These are phyloP conservation scores for Zygnema cylindricum DNA, from an alignment of 139 green algal species.

Conservation along the genomic window DNA sequence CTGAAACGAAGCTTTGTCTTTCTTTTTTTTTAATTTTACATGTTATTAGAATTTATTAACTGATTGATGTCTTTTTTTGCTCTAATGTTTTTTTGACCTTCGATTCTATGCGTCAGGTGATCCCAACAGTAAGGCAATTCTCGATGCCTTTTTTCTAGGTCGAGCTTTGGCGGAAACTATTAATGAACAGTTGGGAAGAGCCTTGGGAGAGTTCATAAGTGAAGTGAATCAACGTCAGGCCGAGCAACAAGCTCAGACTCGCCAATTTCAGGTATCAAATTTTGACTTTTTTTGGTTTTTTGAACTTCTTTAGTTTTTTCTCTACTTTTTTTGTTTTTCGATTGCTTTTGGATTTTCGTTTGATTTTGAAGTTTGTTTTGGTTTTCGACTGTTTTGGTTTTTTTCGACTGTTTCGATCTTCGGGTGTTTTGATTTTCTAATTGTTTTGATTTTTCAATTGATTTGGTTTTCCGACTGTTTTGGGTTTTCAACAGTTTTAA, in stretches of 20 bases:
- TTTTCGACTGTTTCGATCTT: not conserved
- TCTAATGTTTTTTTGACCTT: too few relatives aligned
- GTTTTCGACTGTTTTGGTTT: not conserved
- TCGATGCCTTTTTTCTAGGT: constrained; percentile 57
- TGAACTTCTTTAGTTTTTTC: not conserved
- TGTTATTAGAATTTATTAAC: not conserved
- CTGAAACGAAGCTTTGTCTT: too few relatives aligned
- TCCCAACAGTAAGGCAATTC: constrained; percentile 23
- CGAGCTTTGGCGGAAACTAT: constrained; percentile 42
- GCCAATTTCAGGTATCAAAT: constrained; percentile 54
- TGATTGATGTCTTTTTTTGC: not conserved
- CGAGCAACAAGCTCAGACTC: constrained; percentile 34
- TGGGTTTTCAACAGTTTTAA: not conserved
- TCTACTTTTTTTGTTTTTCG: not conserved
- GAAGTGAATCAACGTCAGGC: constrained; percentile 40
- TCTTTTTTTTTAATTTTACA: too few relatives aligned
- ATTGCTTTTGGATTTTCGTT: not conserved
- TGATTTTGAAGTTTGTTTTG: constrained; percentile 11
- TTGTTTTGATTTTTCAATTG: not conserved
- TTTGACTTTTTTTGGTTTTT: not conserved
- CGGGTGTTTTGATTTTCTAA: not conserved
- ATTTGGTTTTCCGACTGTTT: not conserved
- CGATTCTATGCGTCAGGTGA: constrained; percentile 17
- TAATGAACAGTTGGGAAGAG: constrained; percentile 34
- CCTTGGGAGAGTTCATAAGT: constrained; percentile 50